phyloP scores from a whole-genome alignment of 1,139 yeast species.

The Pichia sp. region DNA sequence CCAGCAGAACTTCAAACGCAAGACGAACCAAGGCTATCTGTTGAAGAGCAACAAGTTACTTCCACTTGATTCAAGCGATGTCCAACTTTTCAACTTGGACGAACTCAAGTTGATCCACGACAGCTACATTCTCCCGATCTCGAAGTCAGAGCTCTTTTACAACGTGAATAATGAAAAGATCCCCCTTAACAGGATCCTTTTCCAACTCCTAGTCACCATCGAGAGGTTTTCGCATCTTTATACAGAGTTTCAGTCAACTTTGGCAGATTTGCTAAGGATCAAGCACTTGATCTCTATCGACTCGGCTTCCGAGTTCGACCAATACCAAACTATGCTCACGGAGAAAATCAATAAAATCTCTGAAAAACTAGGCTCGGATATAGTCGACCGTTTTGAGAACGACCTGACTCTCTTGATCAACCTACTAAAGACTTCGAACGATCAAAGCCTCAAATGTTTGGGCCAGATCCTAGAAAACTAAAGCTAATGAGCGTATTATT shows the following conservation, averaged over 20 bases:
- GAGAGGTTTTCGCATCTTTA: slow-evolving; percentile 9
- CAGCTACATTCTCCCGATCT: slow-evolving; percentile 21
- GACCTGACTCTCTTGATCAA: slow-evolving; percentile 31
- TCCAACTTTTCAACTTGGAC: slow-evolving; percentile 38
- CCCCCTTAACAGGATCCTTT: slow-evolving; percentile 10
- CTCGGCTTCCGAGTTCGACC: not conserved
- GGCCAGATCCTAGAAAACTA: slow-evolving; percentile 30
- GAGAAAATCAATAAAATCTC: slow-evolving; percentile 21
- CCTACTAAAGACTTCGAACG: slow-evolving; percentile 36
- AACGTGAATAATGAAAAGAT: not conserved
- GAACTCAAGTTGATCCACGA: slow-evolving; percentile 42
- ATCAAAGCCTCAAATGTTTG: slow-evolving; percentile 31
- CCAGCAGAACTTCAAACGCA: slow-evolving; percentile 25
- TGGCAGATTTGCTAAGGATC: slow-evolving; percentile 5
- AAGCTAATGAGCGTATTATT: not conserved
- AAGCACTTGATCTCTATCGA: not conserved
- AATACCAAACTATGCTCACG: slow-evolving; percentile 10
- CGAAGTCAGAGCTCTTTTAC: slow-evolving; percentile 21
- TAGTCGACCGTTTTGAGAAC: slow-evolving; percentile 28
- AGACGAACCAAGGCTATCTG: not conserved
- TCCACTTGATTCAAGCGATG: not conserved
- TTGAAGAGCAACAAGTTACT: slow-evolving; percentile 8
- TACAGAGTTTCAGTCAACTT: slow-evolving; percentile 6
- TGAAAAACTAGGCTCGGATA: slow-evolving; percentile 24
- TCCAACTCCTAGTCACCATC: slow-evolving; percentile 6